A percentile compares a stretch with the other conserved stretches of the same genome.
These are phyloP conservation scores for Pouteria campechiana DNA, from an alignment of 179 eudicot genomes.

Conservation along the genomic window DNA sequence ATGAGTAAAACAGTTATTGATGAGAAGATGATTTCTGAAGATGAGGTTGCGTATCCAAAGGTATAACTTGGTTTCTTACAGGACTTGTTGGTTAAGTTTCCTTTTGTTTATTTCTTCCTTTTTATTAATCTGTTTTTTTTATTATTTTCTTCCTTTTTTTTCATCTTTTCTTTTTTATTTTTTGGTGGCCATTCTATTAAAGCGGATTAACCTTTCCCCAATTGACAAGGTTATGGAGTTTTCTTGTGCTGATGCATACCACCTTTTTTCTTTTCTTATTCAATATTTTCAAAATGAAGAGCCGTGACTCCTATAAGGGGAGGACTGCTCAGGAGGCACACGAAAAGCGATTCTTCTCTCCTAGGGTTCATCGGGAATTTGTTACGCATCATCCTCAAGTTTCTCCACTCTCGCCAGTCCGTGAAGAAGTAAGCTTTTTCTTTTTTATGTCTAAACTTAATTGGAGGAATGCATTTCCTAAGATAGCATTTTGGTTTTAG, in stretches of 20 bases:
- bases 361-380: slow-evolving; percentile 2
- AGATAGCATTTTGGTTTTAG: neutral
- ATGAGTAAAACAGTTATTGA: slow-evolving; percentile 26
- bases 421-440: slow-evolving; percentile 18
- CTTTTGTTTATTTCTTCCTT: neutral
- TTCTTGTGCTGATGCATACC: too few relatives aligned
- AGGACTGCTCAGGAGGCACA: slow-evolving; percentile 3
- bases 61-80: slow-evolving; percentile 5
- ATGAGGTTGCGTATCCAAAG: slow-evolving; percentile 24
- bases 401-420: slow-evolving; percentile 16
- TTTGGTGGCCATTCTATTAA: too few relatives aligned
- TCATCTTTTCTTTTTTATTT: neutral
- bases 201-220: too few relatives aligned
- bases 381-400: slow-evolving; percentile 12
- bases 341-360: slow-evolving; percentile 5
- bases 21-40: slow-evolving; percentile 50
- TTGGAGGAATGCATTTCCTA: neutral
- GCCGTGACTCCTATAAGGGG: slow-evolving; percentile 3
- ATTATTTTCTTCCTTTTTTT: neutral
- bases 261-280: neutral
- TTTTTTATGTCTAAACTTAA: neutral
- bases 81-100: too few relatives aligned
- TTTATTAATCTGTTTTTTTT: neutral
- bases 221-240: too few relatives aligned
- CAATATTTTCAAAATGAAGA: neutral